phyloP scores from a whole-genome alignment of 495 filamentous ascomycete genomes.

The Parmelia sp. region DNA sequence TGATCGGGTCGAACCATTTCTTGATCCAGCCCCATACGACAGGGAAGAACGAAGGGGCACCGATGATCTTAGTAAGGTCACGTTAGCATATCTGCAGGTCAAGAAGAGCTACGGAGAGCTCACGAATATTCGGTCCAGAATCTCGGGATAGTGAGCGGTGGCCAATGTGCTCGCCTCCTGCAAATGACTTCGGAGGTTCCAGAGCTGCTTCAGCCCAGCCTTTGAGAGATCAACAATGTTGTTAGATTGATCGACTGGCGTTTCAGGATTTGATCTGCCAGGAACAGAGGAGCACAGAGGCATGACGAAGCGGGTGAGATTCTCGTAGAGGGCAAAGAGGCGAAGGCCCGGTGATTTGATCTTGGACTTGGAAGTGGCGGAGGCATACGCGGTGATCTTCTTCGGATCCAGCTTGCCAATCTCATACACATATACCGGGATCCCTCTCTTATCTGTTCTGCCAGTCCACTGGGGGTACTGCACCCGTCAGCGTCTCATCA shows the following conservation, averaged over 20 bases:
- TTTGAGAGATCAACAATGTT: slow-evolving; percentile 85
- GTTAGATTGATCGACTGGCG: slow-evolving; percentile 76
- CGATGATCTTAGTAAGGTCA: slow-evolving; percentile 57
- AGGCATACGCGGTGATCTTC: slow-evolving; percentile 66
- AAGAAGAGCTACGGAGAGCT: slow-evolving; percentile 24
- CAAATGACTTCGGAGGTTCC: slow-evolving; percentile 87
- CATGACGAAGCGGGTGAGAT: slow-evolving; percentile 78
- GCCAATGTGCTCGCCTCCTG: slow-evolving; percentile 79
- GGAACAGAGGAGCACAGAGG: slow-evolving; percentile 67
- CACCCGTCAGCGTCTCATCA: neutral
- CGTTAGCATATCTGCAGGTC: neutral
- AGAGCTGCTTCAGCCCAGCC: slow-evolving; percentile 84
- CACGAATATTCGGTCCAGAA: slow-evolving; percentile 78
- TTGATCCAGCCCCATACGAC: slow-evolving; percentile 96
- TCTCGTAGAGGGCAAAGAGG: slow-evolving; percentile 84
- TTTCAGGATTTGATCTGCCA: slow-evolving; percentile 60
- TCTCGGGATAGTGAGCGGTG: slow-evolving; percentile 91
- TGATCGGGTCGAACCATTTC: slow-evolving; percentile 90
- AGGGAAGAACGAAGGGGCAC: slow-evolving; percentile 83
- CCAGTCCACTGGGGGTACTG: slow-evolving; percentile 94
- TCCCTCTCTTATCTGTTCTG: slow-evolving; percentile 76
- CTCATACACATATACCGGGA: slow-evolving; percentile 84
- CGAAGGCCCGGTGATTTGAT: slow-evolving; percentile 61
- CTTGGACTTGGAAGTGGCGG: slow-evolving; percentile 47
- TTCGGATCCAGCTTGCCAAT: slow-evolving; percentile 76